A percentile compares a stretch with the other conserved stretches of the same genome.
Conservation (phyloP, 352 stramenopile species). For the Labyrinthula sp. region DNA sequence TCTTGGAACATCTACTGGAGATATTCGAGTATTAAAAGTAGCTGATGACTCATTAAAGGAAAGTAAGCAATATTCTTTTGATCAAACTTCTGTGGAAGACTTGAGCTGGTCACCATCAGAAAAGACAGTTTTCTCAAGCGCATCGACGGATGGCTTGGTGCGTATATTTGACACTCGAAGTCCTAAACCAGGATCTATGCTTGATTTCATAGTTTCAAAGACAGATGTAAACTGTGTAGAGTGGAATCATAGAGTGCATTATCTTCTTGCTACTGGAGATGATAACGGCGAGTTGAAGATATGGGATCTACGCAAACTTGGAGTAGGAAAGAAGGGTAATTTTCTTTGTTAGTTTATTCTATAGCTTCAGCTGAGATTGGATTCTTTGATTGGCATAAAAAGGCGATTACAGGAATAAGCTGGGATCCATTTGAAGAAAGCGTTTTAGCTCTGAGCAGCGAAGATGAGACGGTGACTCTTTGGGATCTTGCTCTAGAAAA, state of each 20-base stretch:
- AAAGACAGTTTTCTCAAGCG: constrained; percentile 70
- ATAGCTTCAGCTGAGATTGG: constrained; percentile 48
- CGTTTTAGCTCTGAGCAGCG: constrained; percentile 73
- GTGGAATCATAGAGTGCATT: constrained; percentile 91
- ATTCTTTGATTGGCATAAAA: constrained; percentile 79
- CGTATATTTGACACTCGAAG: constrained; percentile 89
- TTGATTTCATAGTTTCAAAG: constrained; percentile 51
- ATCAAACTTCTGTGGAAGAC: constrained; percentile 83
- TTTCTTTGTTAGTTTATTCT: too few species aligned
- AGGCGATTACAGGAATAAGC: constrained; percentile 86
- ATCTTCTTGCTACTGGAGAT: constrained; percentile 81
- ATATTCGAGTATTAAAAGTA: too few species aligned
- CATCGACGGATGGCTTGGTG: constrained; percentile 71
- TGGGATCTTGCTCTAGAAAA: constrained; percentile 99
- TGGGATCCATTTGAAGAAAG: constrained; percentile 97
- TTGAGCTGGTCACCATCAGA: constrained; percentile 93
- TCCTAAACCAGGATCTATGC: constrained; percentile 71
- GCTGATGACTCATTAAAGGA: constrained; percentile 31
- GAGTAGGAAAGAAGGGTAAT: constrained; percentile 24
- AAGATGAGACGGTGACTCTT: constrained; percentile 82
- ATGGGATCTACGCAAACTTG: constrained; percentile 34
- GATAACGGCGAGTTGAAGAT: constrained; percentile 76
- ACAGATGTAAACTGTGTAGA: constrained; percentile 95
- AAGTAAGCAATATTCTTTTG: constrained; percentile 3
- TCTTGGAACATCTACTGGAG: too few species aligned